Base-by-base conservation (phyloP, 83 land plant species). In the Diphasiastrum complanatum region DNA sequence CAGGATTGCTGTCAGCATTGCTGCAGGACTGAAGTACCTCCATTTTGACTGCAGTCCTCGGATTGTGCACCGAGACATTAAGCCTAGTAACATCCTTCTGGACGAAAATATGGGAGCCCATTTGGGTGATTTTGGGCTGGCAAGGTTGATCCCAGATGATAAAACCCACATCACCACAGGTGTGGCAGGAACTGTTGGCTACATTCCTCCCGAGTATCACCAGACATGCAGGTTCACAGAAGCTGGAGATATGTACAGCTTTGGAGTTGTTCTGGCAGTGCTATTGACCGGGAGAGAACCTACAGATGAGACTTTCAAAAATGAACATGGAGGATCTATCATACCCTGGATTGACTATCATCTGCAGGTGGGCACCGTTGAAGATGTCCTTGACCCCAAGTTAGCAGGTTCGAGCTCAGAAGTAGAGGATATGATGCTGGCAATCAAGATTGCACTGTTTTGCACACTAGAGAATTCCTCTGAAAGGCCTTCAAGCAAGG, bases 21-120 rank as follows among this genome's bases (percentile, higher is more conserved):
- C 92, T 3, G 43, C 72, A 0, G 96, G 88, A 8, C 79, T 90
- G 5, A 78, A 84, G 22, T 83, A 90, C 63, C 79, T 90, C 26
- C 96, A 90, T 69, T 23, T 64, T 36, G 63, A 69, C 53, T 66
- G 81, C 51, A 47, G 51, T 53, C 30, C 40, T 33, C 28, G 71
- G n/a, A n/a, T n/a, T n/a, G n/a, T n/a, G n/a, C n/a, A n/a, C n/a
- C n/a, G n/a, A n/a, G n/a, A n/a, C n/a, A n/a, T n/a, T n/a, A 35
- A 69, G 58, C 34, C 68, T 4, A 43, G 52, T 43, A 70, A 70
- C 36, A 70, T 70, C 24, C 73, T 70, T 50, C 25, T 70, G 30
- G 73, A 70, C 60, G 38, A 30, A 36, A 43, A 64, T 34, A 52
- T 63, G 10, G 73, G 63, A 37, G 61, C 73, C 14, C 49, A 46